phyloP scores from a whole-genome alignment of 768 basidiomycete genomes.

The Plicaturopsis crispa region DNA sequence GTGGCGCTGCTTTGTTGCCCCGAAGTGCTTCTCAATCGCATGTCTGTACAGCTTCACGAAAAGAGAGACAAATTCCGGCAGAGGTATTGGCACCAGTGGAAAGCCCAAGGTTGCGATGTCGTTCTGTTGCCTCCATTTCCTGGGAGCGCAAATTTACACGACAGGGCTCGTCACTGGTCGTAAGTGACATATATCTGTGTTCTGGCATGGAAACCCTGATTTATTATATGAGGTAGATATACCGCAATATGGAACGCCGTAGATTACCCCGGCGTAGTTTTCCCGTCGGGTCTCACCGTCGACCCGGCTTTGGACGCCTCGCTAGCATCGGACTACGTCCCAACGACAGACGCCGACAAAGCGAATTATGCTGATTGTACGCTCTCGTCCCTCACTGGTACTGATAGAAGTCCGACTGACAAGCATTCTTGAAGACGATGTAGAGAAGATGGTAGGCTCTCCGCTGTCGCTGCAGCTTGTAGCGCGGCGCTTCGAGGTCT shows the following conservation, averaged over 20 bases:
- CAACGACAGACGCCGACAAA: no score
- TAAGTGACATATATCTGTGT: conserved; percentile 10
- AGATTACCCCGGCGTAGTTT: conserved; percentile 35
- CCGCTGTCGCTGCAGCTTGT: no score
- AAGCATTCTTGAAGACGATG: no score
- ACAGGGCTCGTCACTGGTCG: conserved; percentile 29
- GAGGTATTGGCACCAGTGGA: conserved; percentile 28
- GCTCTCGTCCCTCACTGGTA: no score
- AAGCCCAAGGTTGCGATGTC: conserved; percentile 29
- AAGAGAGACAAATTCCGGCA: conserved; percentile 26
- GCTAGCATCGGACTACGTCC: no score
- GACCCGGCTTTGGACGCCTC: conserved; percentile 21
- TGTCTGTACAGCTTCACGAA: conserved; percentile 19
- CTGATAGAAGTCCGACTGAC: no score
- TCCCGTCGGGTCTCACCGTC: conserved; percentile 31
- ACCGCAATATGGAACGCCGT: conserved; percentile 35
- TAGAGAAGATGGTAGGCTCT: no score
- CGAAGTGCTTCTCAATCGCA: conserved; percentile 10
- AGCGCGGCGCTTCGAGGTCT: no score
- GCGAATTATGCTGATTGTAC: no score
- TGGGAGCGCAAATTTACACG: conserved; percentile 28
- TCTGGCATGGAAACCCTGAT: neutral
- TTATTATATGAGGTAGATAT: conserved; percentile 21
- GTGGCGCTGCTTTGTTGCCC: no score
- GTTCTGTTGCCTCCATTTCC: conserved; percentile 29